These are phyloP conservation scores for Fusarium siculi DNA, from an alignment of 2,329 filamentous ascomycete species.

Conservation along the genomic window DNA sequence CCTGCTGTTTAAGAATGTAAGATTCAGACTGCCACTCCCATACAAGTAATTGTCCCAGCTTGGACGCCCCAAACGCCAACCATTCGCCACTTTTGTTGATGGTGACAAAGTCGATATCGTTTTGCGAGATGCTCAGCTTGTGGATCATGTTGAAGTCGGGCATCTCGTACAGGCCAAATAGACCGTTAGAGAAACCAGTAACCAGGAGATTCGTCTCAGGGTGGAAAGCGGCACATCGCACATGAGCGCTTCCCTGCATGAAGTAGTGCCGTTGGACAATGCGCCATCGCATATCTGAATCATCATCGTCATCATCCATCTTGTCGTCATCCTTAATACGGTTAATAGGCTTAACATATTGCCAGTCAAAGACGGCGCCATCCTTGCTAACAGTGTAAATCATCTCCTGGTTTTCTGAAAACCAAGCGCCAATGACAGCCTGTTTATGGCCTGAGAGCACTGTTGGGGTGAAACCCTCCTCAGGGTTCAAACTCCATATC, in stretches of 20 bases:
- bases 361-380: conserved; percentile 95
- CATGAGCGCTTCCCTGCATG: conserved; percentile 86
- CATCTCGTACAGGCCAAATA: conserved; percentile 95
- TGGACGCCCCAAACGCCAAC: conserved; percentile 96
- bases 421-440: conserved; percentile 93
- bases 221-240: conserved; percentile 93
- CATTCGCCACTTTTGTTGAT: conserved; percentile 96
- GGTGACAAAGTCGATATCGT: conserved; percentile 93
- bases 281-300: conserved; percentile 81
- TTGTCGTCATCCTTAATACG: conserved; percentile 67
- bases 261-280: conserved; percentile 94
- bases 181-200: conserved; percentile 92
- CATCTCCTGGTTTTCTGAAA: conserved; percentile 91
- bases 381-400: conserved; percentile 98
- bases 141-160: conserved; percentile 97
- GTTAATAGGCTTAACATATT: conserved; percentile 74
- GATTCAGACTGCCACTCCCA: conserved; percentile 99
- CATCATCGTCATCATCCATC: conserved; percentile 68
- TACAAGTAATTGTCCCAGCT: conserved; percentile 93
- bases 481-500: conserved; percentile 92
- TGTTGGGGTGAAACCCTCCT: conserved; percentile 90
- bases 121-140: conserved; percentile 92
- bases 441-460: conserved; percentile 92
- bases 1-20: conserved; percentile 97
- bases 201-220: conserved; percentile 90